Evolutionary conservation across 225 moss, liverwort and hornwort species (phyloP).

Genomic region (Lunularia cruciata): DNA sequence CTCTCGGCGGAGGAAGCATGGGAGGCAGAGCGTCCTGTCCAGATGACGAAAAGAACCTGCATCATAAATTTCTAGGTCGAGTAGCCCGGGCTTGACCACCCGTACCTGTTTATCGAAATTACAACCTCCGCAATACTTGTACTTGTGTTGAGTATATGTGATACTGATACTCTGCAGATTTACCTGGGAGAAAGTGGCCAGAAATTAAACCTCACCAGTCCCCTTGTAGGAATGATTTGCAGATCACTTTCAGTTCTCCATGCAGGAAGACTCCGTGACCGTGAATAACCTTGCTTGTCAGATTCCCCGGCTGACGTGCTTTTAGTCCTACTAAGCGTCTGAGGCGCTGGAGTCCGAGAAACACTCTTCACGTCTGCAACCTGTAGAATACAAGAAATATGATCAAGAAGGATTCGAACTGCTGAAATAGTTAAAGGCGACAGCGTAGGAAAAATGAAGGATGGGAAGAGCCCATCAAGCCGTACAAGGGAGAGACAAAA

Average conservation of each 20-base stretch:
- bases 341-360: not conserved
- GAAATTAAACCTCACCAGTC: not conserved
- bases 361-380: conserved; percentile 11
- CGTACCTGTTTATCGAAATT: too few relatives aligned
- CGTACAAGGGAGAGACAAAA: too few relatives aligned
- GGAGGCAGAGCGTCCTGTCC: too few relatives aligned
- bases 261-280: conserved; percentile 8
- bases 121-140: too few relatives aligned
- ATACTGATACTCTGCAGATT: too few relatives aligned
- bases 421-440: not conserved
- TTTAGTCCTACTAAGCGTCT: not conserved
- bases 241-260: not conserved
- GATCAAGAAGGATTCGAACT: not conserved
- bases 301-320: not conserved
- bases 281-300: not conserved
- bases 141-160: too few relatives aligned
- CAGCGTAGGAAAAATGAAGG: not conserved
- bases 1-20: too few relatives aligned
- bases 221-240: not conserved
- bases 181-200: conserved; percentile 10
- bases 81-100: too few relatives aligned
- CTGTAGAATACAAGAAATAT: not conserved
- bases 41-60: too few relatives aligned
- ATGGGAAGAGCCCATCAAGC: not conserved
- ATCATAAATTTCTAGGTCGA: too few relatives aligned